These are phyloP conservation scores for Suillus americanus DNA, from an alignment of 768 basidiomycete species.

Conservation along the genomic window DNA sequence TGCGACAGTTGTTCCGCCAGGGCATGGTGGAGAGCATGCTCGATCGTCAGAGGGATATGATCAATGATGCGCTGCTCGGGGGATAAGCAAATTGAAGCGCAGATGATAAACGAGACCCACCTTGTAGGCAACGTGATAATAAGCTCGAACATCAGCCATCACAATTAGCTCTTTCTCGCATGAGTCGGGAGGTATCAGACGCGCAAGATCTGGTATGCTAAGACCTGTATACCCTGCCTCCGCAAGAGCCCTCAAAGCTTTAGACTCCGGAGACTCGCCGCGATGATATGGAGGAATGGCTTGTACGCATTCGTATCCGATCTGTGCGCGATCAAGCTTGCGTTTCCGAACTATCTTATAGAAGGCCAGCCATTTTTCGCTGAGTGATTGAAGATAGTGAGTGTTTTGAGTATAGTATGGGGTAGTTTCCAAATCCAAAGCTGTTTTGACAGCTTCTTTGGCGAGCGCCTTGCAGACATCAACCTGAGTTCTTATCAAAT, in stretches of 20 bases:
- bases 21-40: constrained; percentile 42
- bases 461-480: constrained; percentile 25
- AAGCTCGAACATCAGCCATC: constrained; percentile 50
- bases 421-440: constrained; percentile 37
- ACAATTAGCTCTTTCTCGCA: constrained; percentile 41
- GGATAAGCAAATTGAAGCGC: not conserved
- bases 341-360: constrained; percentile 14
- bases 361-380: constrained; percentile 15
- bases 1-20: constrained; percentile 36
- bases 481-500: constrained; percentile 26
- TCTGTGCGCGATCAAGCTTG: no score
- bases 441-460: constrained; percentile 28
- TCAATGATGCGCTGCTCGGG: constrained; percentile 52
- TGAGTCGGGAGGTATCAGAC: constrained; percentile 18
- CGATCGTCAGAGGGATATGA: constrained; percentile 49
- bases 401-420: constrained; percentile 38
- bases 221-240: constrained; percentile 28
- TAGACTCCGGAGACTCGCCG: not conserved
- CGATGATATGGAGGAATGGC: no score
- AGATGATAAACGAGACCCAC: constrained; percentile 25
- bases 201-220: constrained; percentile 16
- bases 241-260: constrained; percentile 31
- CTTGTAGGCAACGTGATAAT: constrained; percentile 50
- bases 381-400: constrained; percentile 12
- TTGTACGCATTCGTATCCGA: no score